A percentile compares a stretch with the other conserved stretches of the same genome.
Evolutionary conservation across 306 rosid genomes (phyloP).

Genomic region (Ochetophila trinervis): DNA sequence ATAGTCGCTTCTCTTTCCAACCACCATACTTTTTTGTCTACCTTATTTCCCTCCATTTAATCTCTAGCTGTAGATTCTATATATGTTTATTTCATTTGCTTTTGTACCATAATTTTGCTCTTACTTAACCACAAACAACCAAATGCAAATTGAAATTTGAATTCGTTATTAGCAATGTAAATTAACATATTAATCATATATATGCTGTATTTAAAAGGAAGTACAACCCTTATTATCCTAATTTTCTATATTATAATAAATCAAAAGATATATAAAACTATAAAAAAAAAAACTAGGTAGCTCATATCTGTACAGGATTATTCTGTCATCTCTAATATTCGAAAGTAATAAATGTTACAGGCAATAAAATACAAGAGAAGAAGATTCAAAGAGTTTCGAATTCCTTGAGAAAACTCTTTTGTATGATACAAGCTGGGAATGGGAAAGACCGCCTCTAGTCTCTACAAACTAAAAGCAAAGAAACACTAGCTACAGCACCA

Average conservation of each 20-base stretch:
- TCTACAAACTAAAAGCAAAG: too few species aligned
- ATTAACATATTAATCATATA: too few species aligned
- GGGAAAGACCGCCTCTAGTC: constrained; percentile 7
- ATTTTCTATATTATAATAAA: too few species aligned
- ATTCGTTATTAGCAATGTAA: too few species aligned
- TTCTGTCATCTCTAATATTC: background rate
- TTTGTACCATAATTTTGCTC: background rate
- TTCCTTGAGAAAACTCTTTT: constrained; percentile 2
- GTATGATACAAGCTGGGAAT: constrained; percentile 3
- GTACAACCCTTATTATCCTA: too few species aligned
- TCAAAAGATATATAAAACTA: too few species aligned
- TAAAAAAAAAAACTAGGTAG: too few species aligned
- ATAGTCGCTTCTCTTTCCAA: constrained; percentile 1
- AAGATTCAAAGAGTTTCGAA: background rate
- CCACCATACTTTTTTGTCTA: background rate
- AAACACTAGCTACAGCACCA: background rate
- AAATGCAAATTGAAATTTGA: too few species aligned
- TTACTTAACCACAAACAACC: too few species aligned
- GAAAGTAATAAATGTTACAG: background rate
- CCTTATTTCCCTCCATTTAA: background rate
- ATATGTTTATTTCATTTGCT: background rate
- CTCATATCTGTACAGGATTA: too few species aligned
- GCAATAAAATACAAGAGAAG: background rate
- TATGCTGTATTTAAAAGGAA: too few species aligned
- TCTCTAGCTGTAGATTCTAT: background rate